These are phyloP conservation scores for Fusarium musae DNA, from an alignment of 2,329 filamentous ascomycete genomes.

Conservation along the genomic window DNA sequence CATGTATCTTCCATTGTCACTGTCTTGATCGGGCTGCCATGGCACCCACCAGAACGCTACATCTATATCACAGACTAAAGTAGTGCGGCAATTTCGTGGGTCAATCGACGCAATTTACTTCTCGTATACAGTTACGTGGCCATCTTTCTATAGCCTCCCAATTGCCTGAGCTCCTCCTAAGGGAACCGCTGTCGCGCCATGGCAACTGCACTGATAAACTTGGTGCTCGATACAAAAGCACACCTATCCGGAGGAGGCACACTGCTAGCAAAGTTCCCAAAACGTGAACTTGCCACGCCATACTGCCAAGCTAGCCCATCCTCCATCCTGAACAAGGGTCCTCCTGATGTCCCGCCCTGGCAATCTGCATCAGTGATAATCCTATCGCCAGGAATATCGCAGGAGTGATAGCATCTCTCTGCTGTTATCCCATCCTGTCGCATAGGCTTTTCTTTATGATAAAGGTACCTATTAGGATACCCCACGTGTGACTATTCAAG, in stretches of 20 bases:
- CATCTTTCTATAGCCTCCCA: rapidly evolving
- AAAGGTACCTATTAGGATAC: neutral
- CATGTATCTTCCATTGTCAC: neutral
- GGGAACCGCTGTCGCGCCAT: neutral
- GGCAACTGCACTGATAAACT: neutral
- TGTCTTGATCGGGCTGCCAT: rapidly evolving
- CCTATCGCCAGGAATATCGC: neutral
- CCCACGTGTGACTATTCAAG: neutral
- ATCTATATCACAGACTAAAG: too few relatives aligned
- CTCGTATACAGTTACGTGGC: neutral
- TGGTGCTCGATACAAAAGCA: neutral
- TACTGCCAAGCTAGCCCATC: constrained; percentile 2
- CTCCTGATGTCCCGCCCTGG: constrained; percentile 3
- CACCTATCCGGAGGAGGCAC: neutral
- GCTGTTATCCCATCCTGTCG: constrained; percentile 3
- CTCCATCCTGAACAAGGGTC: constrained; percentile 3
- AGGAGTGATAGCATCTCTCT: neutral
- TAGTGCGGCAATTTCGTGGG: neutral
- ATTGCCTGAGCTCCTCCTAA: neutral
- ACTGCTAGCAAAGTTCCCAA: too few relatives aligned
- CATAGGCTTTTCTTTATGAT: neutral
- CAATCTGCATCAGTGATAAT: constrained; percentile 6
- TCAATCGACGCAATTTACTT: neutral
- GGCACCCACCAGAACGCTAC: too few relatives aligned
- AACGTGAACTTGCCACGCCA: neutral